Percentiles rank a stretch among this genome's conserved stretches.
Conservation (phyloP, 106 monocot species). For the Dendrobium huoshanense region DNA sequence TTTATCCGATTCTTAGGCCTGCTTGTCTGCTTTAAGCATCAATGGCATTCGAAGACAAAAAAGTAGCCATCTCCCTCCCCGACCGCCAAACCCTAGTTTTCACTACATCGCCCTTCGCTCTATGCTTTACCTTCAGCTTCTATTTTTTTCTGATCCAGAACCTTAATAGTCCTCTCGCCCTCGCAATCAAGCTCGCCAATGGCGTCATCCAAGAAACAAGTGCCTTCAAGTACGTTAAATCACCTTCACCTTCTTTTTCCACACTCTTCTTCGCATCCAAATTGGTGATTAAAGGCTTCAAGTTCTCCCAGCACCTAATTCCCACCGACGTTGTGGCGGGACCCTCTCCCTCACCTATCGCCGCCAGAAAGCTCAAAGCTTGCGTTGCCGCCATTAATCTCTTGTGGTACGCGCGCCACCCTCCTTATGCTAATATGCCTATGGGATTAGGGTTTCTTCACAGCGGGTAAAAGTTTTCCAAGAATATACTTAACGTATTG, state of each 20-base stretch:
- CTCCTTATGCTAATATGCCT: not conserved
- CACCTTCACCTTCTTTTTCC: conserved; percentile 12
- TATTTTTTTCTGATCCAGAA: conserved; percentile 5
- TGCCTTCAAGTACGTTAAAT: conserved; percentile 3
- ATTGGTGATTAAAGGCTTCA: conserved; percentile 23
- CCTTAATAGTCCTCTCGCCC: conserved; percentile 19
- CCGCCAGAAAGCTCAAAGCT: conserved; percentile 11
- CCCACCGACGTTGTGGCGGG: not conserved
- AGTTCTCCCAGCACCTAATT: conserved; percentile 10
- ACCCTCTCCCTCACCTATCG: not conserved
- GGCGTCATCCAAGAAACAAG: conserved; percentile 22
- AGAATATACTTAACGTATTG: conserved; percentile 30
- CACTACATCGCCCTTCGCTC: not conserved
- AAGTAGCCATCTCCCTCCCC: no score
- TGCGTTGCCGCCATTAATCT: conserved; percentile 21
- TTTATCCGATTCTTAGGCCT: no score
- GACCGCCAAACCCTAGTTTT: not conserved
- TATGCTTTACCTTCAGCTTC: conserved; percentile 17
- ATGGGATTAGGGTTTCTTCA: conserved; percentile 20
- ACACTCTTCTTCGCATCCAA: conserved; percentile 26
- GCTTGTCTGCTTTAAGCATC: no score
- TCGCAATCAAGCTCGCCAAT: conserved; percentile 24
- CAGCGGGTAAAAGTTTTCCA: conserved; percentile 37
- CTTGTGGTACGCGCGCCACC: not conserved
- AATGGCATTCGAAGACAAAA: not conserved